phyloP scores from a whole-genome alignment of 352 stramenopile species.

The Globisporangium spiculum region DNA sequence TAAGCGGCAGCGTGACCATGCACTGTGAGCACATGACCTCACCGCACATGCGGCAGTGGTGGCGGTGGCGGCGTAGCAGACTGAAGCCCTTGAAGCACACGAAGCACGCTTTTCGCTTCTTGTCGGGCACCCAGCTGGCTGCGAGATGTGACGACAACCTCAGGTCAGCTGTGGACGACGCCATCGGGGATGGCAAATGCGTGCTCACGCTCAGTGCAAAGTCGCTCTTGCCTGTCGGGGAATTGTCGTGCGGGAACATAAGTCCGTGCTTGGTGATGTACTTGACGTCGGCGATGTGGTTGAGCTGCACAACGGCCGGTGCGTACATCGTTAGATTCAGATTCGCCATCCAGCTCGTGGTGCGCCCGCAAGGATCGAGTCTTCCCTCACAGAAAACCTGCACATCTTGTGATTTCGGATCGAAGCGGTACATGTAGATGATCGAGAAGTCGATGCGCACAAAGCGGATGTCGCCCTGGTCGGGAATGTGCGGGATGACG shows the following conservation, averaged over 20 bases:
- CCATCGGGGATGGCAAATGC: conserved; percentile 23
- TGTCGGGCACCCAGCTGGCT: conserved; percentile 59
- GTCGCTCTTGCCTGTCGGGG: conserved; percentile 2
- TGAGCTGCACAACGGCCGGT: conserved; percentile 51
- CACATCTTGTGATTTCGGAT: conserved; percentile 46
- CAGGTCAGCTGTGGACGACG: conserved; percentile 19
- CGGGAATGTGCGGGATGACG: conserved; percentile 28
- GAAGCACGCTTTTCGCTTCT: conserved; percentile 56
- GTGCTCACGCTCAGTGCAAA: conserved; percentile 33
- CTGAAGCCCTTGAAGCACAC: conserved; percentile 73
- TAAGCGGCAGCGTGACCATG: conserved; percentile 59
- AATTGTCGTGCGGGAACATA: conserved; percentile 46
- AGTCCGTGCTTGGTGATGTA: conserved; percentile 79
- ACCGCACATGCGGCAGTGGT: conserved; percentile 82
- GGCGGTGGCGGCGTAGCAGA: conserved; percentile 54
- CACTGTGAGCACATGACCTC: conserved; percentile 74
- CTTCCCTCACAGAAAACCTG: conserved; percentile 68
- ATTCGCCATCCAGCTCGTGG: conserved; percentile 46
- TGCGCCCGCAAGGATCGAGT: conserved; percentile 47
- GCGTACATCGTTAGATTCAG: conserved; percentile 62
- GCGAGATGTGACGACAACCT: conserved; percentile 12
- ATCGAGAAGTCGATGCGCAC: conserved; percentile 58
- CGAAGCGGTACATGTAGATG: conserved; percentile 63
- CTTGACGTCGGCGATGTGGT: conserved; percentile 75
- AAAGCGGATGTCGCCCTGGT: conserved; percentile 38